A percentile compares a stretch with the other conserved stretches of the same genome.
These are phyloP conservation scores for Thecaphora frezii DNA, from an alignment of 1,284 basidiomycete species.

Conservation along the genomic window DNA sequence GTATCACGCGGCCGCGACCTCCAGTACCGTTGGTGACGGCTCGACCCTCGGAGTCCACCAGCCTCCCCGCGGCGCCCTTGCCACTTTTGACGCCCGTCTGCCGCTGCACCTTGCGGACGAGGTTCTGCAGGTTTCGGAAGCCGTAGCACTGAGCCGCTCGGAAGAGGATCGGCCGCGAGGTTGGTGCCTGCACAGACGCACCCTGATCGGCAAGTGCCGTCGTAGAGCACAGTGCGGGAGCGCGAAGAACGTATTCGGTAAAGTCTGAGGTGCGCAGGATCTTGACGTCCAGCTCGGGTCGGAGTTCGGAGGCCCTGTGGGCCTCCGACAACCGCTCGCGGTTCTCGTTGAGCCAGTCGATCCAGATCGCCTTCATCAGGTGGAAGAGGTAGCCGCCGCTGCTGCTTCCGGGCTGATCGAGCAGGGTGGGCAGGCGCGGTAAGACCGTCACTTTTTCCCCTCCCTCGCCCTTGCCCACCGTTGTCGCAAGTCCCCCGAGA, in stretches of 20 bases:
- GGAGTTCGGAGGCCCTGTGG: slow-evolving; percentile 6
- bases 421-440: slow-evolving; percentile 68
- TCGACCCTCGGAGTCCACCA: slow-evolving; percentile 24
- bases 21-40: slow-evolving; percentile 6
- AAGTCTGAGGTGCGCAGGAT: slow-evolving; percentile 63
- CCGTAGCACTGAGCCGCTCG: slow-evolving; percentile 94
- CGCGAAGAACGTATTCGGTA: slow-evolving; percentile 65
- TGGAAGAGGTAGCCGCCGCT: slow-evolving; percentile 90
- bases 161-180: slow-evolving; percentile 67
- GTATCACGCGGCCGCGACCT: slow-evolving; percentile 7
- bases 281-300: slow-evolving; percentile 42
- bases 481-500: background rate
- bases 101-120: slow-evolving; percentile 75
- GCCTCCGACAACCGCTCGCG: slow-evolving; percentile 12
- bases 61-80: slow-evolving; percentile 28
- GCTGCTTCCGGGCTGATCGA: slow-evolving; percentile 78
- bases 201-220: slow-evolving; percentile 2
- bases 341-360: slow-evolving; percentile 25
- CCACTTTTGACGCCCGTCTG: slow-evolving; percentile 64
- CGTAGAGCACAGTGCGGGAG: slow-evolving; percentile 46
- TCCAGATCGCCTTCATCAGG: slow-evolving; percentile 44
- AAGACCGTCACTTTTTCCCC: slow-evolving; percentile 9
- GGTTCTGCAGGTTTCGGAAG: slow-evolving; percentile 94
- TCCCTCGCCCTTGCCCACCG: background rate
- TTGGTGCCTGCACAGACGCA: too few relatives aligned